Base-by-base conservation (phyloP, 805 yeast species). In the Starmerella asiatica region DNA sequence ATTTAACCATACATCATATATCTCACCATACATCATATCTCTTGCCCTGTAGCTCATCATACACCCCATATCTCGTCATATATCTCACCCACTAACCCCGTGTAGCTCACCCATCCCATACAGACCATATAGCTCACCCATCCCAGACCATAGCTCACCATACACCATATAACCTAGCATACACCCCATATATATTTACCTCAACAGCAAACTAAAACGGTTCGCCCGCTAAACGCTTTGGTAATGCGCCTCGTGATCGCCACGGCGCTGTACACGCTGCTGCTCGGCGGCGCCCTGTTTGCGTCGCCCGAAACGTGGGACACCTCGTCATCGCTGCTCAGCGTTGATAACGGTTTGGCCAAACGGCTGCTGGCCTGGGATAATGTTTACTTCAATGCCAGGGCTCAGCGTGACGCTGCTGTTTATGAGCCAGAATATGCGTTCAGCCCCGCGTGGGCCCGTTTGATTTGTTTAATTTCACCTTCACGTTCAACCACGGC, bases 351-450 rank as follows among this genome's bases (percentile, higher is more conserved):
- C 6, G 12, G 17, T 30, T 39, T 52, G 9, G 52, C 58, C 6
- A 33, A 47, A 20, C 49, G 59, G 40, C 63, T 83, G 4, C 61
- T 81, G 20, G 68, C 76, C 3, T 88, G 97, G 97, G 98, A 88
- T 56, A 68, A 77, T 1, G 91, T 85, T 0, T 85, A 76, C 57
- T 85, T 80, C 53, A 56, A 70, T 14, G 73, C 75, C 33, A 56
- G 76, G 40, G 72, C 80, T 26, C 54, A 58, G 8, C 57, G 40
- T 21, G 37, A 69, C 14, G 73, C 69, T 0, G 60, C 66, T 2
- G 56, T 61, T n/a, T 86, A 67, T 58, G 97, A 88, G 58, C 94
- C 88, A 56, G 93, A 85, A 59, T 80, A 73, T 68, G 96, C 93
- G 4, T 88, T 83, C 56, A 75, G 93, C 21, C 80, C 80, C 9